Evolutionary conservation across 1,284 basidiomycete species (phyloP).

Genomic region (Lentinus polychrous): DNA sequence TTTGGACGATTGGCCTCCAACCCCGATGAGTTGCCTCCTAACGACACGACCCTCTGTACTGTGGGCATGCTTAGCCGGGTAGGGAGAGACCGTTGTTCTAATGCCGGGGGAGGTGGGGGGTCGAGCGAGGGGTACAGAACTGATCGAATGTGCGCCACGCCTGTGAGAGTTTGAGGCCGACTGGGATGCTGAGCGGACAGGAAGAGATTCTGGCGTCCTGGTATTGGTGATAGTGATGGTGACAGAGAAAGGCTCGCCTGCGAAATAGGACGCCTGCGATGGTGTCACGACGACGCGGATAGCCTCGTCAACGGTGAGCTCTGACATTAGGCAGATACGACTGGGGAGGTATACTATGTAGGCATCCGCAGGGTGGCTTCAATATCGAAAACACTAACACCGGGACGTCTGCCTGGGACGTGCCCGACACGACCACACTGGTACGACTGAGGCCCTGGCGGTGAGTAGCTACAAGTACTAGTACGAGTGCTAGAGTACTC

Average conservation of each 20-base stretch:
- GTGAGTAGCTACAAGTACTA: too few species aligned
- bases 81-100: slow-evolving; percentile 30
- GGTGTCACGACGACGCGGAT: slow-evolving; percentile 69
- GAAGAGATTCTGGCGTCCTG: slow-evolving; percentile 31
- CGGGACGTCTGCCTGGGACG: too few species aligned
- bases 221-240: slow-evolving; percentile 87
- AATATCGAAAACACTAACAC: too few species aligned
- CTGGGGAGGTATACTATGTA: background rate
- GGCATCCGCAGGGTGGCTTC: background rate
- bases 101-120: slow-evolving; percentile 76
- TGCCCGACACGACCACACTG: too few species aligned
- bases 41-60: slow-evolving; percentile 8
- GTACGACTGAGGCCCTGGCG: too few species aligned
- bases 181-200: slow-evolving; percentile 22
- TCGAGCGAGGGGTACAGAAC: slow-evolving; percentile 64
- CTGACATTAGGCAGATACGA: background rate
- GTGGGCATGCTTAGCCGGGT: slow-evolving; percentile 12
- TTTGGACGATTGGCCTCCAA: slow-evolving; percentile 1
- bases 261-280: slow-evolving; percentile 85
- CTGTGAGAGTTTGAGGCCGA: slow-evolving; percentile 42
- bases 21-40: slow-evolving; percentile 26
- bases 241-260: slow-evolving; percentile 82
- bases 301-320: slow-evolving; percentile 19
- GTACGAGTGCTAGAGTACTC: too few species aligned
- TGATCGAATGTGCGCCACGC: slow-evolving; percentile 67